These are phyloP conservation scores for Syncephalis plumigaleata DNA, from an alignment of 371 early-diverging fungal genomes.

Conservation along the genomic window DNA sequence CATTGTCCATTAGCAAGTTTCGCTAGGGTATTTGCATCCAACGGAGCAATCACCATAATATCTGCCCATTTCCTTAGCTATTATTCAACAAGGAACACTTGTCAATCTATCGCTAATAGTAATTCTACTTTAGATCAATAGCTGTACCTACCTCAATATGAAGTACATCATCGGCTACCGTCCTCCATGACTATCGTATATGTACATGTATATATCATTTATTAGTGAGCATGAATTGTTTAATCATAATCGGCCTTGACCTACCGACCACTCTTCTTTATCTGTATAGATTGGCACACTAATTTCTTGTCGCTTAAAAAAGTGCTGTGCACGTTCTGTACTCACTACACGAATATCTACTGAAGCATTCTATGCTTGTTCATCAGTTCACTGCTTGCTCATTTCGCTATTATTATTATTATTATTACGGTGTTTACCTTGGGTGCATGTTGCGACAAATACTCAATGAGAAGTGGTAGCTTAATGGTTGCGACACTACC, in stretches of 20 bases:
- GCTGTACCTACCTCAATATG: constrained; percentile 65
- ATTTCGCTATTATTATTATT: constrained; percentile 9
- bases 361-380: no score
- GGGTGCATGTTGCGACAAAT: constrained; percentile 19
- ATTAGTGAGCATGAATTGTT: background rate
- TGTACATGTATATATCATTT: no score
- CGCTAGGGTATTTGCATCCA: constrained; percentile 89
- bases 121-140: background rate
- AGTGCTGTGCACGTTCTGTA: constrained; percentile 62
- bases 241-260: background rate
- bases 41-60: constrained; percentile 69
- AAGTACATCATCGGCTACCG: constrained; percentile 74
- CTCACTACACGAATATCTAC: constrained; percentile 52
- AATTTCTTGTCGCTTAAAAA: constrained; percentile 31
- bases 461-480: constrained; percentile 44
- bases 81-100: no score
- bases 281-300: constrained; percentile 46
- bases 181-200: constrained; percentile 65
- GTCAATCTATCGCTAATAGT: no score
- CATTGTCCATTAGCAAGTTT: constrained; percentile 84
- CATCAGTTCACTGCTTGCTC: constrained; percentile 1
- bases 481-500: constrained; percentile 87
- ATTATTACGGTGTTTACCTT: constrained; percentile 1
- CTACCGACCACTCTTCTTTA: constrained; percentile 72
- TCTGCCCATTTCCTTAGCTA: constrained; percentile 94